phyloP scores from a whole-genome alignment of 768 basidiomycete species.

The Lactarius hatsudake region DNA sequence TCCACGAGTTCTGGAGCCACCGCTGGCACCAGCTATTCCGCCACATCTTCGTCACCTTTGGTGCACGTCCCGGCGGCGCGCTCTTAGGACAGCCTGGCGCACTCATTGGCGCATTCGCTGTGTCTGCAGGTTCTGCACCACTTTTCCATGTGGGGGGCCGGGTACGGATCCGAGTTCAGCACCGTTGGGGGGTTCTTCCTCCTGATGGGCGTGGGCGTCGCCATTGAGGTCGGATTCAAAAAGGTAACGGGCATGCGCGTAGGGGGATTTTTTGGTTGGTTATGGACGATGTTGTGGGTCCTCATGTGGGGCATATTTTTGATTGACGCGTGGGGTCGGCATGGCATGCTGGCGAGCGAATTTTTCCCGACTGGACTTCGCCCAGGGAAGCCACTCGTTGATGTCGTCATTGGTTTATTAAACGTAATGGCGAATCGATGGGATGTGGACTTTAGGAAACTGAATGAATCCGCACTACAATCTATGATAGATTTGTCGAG shows the following conservation, averaged over 20 bases:
- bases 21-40: conserved; percentile 27
- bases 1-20: conserved; percentile 39
- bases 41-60: conserved; percentile 35
- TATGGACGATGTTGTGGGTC: conserved; percentile 43
- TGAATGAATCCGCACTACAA: not conserved
- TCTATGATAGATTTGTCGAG: no score
- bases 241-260: conserved; percentile 44
- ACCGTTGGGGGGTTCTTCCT: conserved; percentile 53
- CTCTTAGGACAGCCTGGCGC: conserved; percentile 26
- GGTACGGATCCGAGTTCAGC: conserved; percentile 47
- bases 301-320: conserved; percentile 24
- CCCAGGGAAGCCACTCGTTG: conserved; percentile 4
- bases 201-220: conserved; percentile 51
- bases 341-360: conserved; percentile 9
- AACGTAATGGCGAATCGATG: not conserved
- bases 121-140: conserved; percentile 61
- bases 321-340: conserved; percentile 16
- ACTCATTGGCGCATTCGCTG: conserved; percentile 55
- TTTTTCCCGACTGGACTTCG: not conserved
- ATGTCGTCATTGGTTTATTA: not conserved
- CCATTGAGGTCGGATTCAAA: conserved; percentile 49
- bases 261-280: conserved; percentile 46
- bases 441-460: not conserved
- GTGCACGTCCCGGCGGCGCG: conserved; percentile 35
- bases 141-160: conserved; percentile 59